These are phyloP conservation scores for Grammothele lineata DNA, from an alignment of 768 basidiomycete genomes.

Conservation along the genomic window DNA sequence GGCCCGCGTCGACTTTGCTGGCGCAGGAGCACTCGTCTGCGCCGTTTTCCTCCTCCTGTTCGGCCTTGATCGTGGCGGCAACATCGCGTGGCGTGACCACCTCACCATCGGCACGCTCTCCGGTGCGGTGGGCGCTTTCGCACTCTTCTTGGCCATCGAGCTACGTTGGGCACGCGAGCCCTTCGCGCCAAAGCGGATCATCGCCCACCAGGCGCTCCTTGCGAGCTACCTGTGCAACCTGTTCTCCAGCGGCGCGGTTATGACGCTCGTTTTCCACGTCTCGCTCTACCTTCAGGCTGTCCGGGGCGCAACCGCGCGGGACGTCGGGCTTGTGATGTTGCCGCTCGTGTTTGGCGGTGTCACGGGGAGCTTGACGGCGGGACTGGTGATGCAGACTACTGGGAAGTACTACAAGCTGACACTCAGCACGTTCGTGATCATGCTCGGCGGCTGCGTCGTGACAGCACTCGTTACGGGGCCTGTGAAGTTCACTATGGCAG, in stretches of 20 bases:
- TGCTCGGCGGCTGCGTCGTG: conserved; percentile 35
- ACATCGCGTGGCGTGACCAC: conserved; percentile 26
- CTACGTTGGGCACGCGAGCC: conserved; percentile 51
- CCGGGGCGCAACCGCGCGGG: conserved; percentile 39
- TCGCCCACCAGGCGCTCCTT: conserved; percentile 44
- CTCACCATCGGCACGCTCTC: conserved; percentile 19
- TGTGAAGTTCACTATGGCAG: conserved; percentile 31
- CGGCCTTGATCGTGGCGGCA: conserved; percentile 43
- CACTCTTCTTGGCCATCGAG: conserved; percentile 43
- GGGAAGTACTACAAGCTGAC: conserved; percentile 55
- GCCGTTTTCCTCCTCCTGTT: conserved; percentile 54
- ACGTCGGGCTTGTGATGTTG: conserved; percentile 51
- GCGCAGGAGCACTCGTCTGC: conserved; percentile 51
- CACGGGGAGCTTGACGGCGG: conserved; percentile 45
- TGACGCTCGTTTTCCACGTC: conserved; percentile 48
- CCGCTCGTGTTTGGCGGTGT: conserved; percentile 44
- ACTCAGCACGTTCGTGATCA: conserved; percentile 34
- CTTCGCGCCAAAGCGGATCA: conserved; percentile 53
- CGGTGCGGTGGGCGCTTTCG: conserved; percentile 11
- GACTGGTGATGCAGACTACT: conserved; percentile 52
- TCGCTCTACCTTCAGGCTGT: conserved; percentile 60
- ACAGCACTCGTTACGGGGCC: conserved; percentile 40
- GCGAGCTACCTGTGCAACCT: conserved; percentile 58
- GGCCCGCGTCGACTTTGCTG: conserved; percentile 58
- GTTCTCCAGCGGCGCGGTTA: conserved; percentile 43